Evolutionary conservation across 768 basidiomycete species (phyloP).

Genomic region (Mycena galericulata): DNA sequence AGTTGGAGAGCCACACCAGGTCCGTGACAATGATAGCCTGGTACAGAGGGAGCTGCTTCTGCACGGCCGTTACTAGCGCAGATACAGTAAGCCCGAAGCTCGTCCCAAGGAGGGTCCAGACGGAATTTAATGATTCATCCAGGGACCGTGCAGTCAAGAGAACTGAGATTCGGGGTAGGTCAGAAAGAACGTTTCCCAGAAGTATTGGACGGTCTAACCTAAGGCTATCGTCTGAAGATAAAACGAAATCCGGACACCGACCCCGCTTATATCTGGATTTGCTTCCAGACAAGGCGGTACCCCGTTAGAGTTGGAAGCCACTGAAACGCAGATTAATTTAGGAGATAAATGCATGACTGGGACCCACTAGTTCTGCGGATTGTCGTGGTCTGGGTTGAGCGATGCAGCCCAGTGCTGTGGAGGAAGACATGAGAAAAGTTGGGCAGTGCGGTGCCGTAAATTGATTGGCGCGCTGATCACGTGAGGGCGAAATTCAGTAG

Average conservation of each 20-base stretch:
- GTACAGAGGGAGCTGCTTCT: conserved; percentile 34
- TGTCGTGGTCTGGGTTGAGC: no score
- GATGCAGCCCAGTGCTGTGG: no score
- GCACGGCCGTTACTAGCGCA: conserved; percentile 38
- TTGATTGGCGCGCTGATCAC: no score
- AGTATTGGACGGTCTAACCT: conserved; percentile 13
- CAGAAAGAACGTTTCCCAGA: not conserved
- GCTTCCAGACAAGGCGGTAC: conserved; percentile 23
- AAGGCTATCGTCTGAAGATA: conserved; percentile 42
- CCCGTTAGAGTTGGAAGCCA: no score
- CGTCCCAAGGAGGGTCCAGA: conserved; percentile 43
- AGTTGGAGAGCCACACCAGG: conserved; percentile 43
- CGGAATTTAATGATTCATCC: conserved; percentile 38
- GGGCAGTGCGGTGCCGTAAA: no score
- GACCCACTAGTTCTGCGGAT: no score
- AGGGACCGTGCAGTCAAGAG: conserved; percentile 34
- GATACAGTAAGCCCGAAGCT: conserved; percentile 41
- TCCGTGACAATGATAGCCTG: conserved; percentile 42
- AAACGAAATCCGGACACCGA: conserved; percentile 42
- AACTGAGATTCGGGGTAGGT: conserved; percentile 22
- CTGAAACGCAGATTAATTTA: no score
- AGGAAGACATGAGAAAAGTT: no score
- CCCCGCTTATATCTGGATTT: conserved; percentile 41
- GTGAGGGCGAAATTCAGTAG: no score
- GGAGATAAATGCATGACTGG: no score